Base-by-base conservation (phyloP, 176 grass and related monocot species). In the Dactylis glomerata region DNA sequence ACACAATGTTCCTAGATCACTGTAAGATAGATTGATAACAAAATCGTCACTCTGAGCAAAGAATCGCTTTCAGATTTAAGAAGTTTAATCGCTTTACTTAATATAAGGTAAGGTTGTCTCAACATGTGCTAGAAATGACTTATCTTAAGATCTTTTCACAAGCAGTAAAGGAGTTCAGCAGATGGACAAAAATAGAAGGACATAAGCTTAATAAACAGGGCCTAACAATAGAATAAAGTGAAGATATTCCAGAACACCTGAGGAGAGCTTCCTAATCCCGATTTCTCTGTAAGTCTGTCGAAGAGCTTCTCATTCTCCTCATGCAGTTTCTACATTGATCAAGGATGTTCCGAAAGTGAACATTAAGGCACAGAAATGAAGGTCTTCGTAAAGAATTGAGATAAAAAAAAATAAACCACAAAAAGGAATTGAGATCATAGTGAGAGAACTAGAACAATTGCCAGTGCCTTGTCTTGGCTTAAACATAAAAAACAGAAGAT, bases 261-360 rank as follows among this genome's bases (percentile, higher is more conserved):
- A 27, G 87, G 87, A 32, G 89, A 79, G 68, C 85, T 90, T 81
- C 68, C 91, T 74, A 92, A 63, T 86, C 89, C 78, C 17, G 96
- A 89, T 81, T 95, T 98, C 69, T 95, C 96, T 81, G 89, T 94
- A 30, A 98, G 96, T 75, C 87, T 89, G 24, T 92, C 89, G 81
- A 94, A 95, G 46, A 98, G 89, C 82, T 95, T 98, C 85, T 98
- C 96, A 23, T 98, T 98, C 87, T 98, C 96, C 82, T 94, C 89
- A 22, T 98, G 93, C 79, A 98, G 87, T 95, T 98, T 98, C 96
- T 98, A 79, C 81, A 92, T 83, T 68, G 57, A 77, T 82, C 16
- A 82, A 75, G 49, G 19, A 68, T 69, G 66, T 23, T 69, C 5
- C 36, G 3, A 27, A 72, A 23, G 6, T 44, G 45, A 42, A 81